Percentiles rank a stretch among this genome's conserved stretches.
These are phyloP conservation scores for Podila clonocystis DNA, from an alignment of 192 early-diverging fungal species.

Conservation along the genomic window DNA sequence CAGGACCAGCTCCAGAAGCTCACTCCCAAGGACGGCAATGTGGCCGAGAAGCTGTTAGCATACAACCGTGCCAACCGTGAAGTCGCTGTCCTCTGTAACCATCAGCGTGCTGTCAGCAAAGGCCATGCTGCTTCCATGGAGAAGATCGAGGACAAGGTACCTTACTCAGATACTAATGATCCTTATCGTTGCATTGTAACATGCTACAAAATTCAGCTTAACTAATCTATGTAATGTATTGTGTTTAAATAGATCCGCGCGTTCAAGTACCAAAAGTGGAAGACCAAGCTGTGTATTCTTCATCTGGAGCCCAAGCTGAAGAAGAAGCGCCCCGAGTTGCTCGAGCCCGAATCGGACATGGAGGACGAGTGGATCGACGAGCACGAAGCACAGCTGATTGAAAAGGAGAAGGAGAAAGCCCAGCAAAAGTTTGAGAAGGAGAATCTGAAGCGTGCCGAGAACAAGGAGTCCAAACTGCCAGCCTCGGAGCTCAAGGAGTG, in stretches of 20 bases:
- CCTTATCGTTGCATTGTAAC: background rate
- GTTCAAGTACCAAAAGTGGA: slow-evolving; percentile 87
- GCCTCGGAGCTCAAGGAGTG: slow-evolving; percentile 31
- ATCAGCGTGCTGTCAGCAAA: slow-evolving; percentile 92
- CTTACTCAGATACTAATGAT: slow-evolving; percentile 1
- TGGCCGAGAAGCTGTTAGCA: slow-evolving; percentile 88
- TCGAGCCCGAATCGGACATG: slow-evolving; percentile 77
- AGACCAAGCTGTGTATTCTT: slow-evolving; percentile 74
- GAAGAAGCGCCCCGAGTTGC: slow-evolving; percentile 76
- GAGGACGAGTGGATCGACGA: slow-evolving; percentile 81
- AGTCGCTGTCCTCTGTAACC: slow-evolving; percentile 98
- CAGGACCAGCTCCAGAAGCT: slow-evolving; percentile 82
- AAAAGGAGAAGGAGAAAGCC: slow-evolving; percentile 78
- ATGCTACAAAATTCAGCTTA: background rate
- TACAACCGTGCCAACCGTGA: slow-evolving; percentile 96
- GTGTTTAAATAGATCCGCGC: slow-evolving; percentile 70
- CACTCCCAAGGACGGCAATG: slow-evolving; percentile 73
- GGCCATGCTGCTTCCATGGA: slow-evolving; percentile 79
- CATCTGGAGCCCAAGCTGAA: slow-evolving; percentile 79
- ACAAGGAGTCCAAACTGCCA: slow-evolving; percentile 62
- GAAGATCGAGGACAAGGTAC: slow-evolving; percentile 83
- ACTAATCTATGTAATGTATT: background rate
- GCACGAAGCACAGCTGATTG: slow-evolving; percentile 66
- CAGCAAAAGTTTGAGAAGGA: slow-evolving; percentile 77
- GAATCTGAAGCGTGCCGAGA: slow-evolving; percentile 81